phyloP scores from a whole-genome alignment of 164 flowering plant genomes.

The Umbilicus rupestris region DNA sequence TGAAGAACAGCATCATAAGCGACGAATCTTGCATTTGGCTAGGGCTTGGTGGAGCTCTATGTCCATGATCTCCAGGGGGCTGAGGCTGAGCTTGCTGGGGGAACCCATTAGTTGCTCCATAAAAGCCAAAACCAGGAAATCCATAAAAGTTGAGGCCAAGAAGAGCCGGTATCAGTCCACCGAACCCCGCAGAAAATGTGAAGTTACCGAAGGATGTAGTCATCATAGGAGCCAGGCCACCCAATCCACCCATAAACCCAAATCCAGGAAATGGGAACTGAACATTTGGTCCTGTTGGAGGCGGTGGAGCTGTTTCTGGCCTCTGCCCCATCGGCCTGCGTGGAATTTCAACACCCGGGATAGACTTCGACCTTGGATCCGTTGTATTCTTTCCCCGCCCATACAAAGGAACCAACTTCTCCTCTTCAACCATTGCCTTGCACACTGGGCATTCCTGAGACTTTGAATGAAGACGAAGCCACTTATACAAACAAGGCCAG shows the following conservation, averaged over 20 bases:
- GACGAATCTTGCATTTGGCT: constrained; percentile 39
- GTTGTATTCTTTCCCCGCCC: constrained; percentile 54
- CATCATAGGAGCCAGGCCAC: constrained; percentile 46
- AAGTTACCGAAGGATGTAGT: constrained; percentile 45
- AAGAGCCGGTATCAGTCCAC: constrained; percentile 47
- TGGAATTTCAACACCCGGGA: constrained; percentile 53
- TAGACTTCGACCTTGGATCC: constrained; percentile 57
- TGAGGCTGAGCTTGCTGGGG: constrained; percentile 40
- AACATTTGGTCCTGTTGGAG: constrained; percentile 29
- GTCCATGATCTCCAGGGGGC: constrained; percentile 48
- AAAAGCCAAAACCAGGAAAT: constrained; percentile 44
- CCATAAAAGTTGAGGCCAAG: constrained; percentile 58
- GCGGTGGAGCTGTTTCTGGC: constrained; percentile 57
- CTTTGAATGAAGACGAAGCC: constrained; percentile 59
- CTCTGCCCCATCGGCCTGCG: constrained; percentile 65
- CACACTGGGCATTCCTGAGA: constrained; percentile 73
- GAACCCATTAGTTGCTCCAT: constrained; percentile 47
- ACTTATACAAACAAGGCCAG: constrained; percentile 75
- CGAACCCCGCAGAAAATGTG: constrained; percentile 47
- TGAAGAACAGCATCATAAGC: constrained; percentile 36
- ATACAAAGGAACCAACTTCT: constrained; percentile 65
- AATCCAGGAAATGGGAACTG: constrained; percentile 30
- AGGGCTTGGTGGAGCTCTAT: constrained; percentile 27
- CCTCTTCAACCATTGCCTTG: constrained; percentile 62
- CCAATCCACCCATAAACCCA: constrained; percentile 48